Evolutionary conservation across 768 basidiomycete genomes (phyloP).

Genomic region (Sarcomyxa edulis): DNA sequence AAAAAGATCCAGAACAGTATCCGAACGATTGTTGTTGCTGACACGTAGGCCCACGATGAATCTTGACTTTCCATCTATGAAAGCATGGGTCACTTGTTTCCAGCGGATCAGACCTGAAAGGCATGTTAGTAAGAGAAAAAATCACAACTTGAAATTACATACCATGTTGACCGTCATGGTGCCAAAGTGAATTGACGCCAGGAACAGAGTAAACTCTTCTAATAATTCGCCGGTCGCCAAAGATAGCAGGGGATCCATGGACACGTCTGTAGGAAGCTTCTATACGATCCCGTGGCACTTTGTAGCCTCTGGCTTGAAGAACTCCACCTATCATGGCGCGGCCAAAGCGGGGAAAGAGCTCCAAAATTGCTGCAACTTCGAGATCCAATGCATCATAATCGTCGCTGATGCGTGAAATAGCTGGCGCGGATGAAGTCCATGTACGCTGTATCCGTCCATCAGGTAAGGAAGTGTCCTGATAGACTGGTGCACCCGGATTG

Average conservation of each 20-base stretch:
- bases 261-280: conserved; percentile 13
- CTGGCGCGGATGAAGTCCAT: conserved; percentile 7
- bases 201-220: conserved; percentile 24
- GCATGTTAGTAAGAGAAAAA: conserved; percentile 15
- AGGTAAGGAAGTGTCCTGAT: conserved; percentile 1
- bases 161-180: conserved; percentile 34
- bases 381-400: conserved; percentile 18
- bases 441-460: conserved; percentile 11
- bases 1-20: conserved; percentile 34
- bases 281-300: conserved; percentile 14
- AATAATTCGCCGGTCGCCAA: conserved; percentile 19
- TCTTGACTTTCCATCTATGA: conserved; percentile 36
- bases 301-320: conserved; percentile 14
- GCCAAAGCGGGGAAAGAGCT: conserved; percentile 20
- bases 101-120: conserved; percentile 26
- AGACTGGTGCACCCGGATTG: conserved; percentile 14
- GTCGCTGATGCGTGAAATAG: conserved; percentile 15
- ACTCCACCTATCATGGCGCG: conserved; percentile 18
- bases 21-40: conserved; percentile 32
- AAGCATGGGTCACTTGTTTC: conserved; percentile 32
- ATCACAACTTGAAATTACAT: conserved; percentile 12
- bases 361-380: conserved; percentile 13
- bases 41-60: conserved; percentile 28
- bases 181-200: conserved; percentile 31
- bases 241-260: conserved; percentile 14